Evolutionary conservation across 2,329 filamentous ascomycete genomes (phyloP).

Genomic region (Ceratocystis eucalypticola): DNA sequence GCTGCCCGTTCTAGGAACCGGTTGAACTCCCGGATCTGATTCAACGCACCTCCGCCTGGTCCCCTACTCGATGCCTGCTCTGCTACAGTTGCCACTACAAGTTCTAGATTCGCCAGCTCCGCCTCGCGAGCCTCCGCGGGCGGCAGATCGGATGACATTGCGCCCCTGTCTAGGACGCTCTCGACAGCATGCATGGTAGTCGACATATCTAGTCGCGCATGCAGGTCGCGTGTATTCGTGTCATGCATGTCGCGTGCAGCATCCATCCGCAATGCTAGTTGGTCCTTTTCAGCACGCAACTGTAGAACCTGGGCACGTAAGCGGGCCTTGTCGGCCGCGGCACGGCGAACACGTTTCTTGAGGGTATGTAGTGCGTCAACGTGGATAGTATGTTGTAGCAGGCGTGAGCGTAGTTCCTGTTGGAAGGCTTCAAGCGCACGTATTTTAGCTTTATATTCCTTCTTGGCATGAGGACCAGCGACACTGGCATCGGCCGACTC

Average conservation of each 20-base stretch:
- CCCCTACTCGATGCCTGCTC: constrained; percentile 39
- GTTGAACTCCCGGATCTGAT: constrained; percentile 48
- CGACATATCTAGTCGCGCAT: constrained; percentile 41
- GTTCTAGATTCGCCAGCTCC: constrained; percentile 43
- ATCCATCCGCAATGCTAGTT: constrained; percentile 49
- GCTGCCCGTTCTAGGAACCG: constrained; percentile 49
- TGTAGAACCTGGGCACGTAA: constrained; percentile 48
- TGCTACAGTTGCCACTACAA: constrained; percentile 41
- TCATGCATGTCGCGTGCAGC: constrained; percentile 48
- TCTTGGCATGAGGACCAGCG: constrained; percentile 27
- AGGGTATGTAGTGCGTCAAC: constrained; percentile 46
- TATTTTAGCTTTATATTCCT: constrained; percentile 42
- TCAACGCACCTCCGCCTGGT: constrained; percentile 39
- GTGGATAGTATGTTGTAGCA: constrained; percentile 47
- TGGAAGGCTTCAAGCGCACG: constrained; percentile 45
- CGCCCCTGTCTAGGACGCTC: constrained; percentile 39
- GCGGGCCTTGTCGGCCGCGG: constrained; percentile 42
- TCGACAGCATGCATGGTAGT: constrained; percentile 49
- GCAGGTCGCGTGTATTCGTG: constrained; percentile 28
- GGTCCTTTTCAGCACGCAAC: constrained; percentile 45
- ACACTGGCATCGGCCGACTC: constrained; percentile 29
- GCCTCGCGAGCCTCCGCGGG: constrained; percentile 33
- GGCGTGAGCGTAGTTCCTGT: constrained; percentile 40
- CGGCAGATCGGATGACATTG: constrained; percentile 35
- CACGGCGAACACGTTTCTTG: constrained; percentile 42